phyloP scores from a whole-genome alignment of 2,329 filamentous ascomycete species.

The Aspergillus calidoustus region DNA sequence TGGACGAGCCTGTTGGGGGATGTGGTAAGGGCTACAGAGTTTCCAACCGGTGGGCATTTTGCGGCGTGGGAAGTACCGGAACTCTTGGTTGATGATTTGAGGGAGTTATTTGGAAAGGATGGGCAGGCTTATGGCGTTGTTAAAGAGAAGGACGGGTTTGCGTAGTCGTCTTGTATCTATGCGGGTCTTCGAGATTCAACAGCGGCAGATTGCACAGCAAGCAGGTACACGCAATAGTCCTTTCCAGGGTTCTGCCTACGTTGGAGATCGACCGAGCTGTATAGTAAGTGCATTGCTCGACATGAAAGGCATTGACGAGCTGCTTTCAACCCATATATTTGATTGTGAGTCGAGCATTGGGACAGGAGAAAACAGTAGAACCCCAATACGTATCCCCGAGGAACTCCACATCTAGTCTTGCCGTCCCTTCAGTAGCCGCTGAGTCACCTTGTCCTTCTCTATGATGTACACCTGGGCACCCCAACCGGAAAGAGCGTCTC shows the following conservation, averaged over 20 bases:
- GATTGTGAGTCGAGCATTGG: conserved; percentile 23
- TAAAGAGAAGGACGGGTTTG: conserved; percentile 41
- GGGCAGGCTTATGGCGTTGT: conserved; percentile 43
- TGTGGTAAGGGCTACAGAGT: conserved; percentile 54
- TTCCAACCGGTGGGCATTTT: conserved; percentile 57
- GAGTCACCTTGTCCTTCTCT: conserved; percentile 99
- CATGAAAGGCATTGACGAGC: neutral
- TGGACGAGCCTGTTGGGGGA: conserved; percentile 58
- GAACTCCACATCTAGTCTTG: conserved; percentile 69
- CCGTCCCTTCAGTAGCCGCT: conserved; percentile 95
- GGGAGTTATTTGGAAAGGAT: conserved; percentile 53
- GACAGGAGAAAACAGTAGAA: conserved; percentile 28
- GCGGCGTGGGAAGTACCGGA: conserved; percentile 58
- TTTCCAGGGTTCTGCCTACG: neutral
- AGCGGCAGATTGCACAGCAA: too few species aligned
- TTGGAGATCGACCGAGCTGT: neutral
- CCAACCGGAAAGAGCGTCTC: conserved; percentile 96
- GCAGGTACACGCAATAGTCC: neutral
- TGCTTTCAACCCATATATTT: conserved; percentile 20
- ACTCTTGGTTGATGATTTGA: conserved; percentile 51
- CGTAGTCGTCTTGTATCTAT: neutral
- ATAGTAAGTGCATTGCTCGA: neutral
- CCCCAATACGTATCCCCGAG: conserved; percentile 26
- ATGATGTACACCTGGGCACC: conserved; percentile 99
- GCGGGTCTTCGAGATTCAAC: too few species aligned